Evolutionary conservation across 2,329 filamentous ascomycete species (phyloP).

Genomic region (Ascochyta rabiei): DNA sequence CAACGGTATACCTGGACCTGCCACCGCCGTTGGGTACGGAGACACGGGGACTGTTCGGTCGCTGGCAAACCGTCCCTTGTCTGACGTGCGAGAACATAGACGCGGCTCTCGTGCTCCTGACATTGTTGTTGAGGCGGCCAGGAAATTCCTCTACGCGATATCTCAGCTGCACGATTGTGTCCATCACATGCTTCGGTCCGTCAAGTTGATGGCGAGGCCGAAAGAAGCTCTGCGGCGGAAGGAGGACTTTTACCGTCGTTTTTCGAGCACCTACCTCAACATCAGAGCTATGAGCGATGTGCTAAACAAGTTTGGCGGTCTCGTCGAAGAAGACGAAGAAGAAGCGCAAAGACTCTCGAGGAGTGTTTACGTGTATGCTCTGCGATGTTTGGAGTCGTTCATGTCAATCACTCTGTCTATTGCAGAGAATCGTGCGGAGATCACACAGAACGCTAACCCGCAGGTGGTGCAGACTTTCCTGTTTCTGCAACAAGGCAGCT

Average conservation of each 20-base stretch:
- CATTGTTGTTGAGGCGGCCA: conserved; percentile 61
- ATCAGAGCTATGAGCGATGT: conserved; percentile 63
- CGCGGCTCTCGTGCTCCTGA: conserved; percentile 54
- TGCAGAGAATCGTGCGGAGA: conserved; percentile 50
- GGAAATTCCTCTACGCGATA: conserved; percentile 61
- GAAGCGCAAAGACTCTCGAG: conserved; percentile 48
- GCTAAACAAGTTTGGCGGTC: conserved; percentile 56
- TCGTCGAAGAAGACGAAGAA: conserved; percentile 58
- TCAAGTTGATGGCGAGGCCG: conserved; percentile 48
- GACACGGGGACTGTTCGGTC: conserved; percentile 43
- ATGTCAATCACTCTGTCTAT: conserved; percentile 45
- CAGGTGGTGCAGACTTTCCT: conserved; percentile 65
- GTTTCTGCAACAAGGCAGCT: conserved; percentile 63
- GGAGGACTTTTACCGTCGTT: conserved; percentile 59
- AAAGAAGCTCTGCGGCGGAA: conserved; percentile 51
- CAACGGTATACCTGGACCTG: conserved; percentile 42
- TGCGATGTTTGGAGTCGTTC: conserved; percentile 45
- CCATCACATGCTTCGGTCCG: conserved; percentile 44
- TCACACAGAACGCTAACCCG: conserved; percentile 61
- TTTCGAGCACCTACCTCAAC: conserved; percentile 62
- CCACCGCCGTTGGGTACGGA: conserved; percentile 42
- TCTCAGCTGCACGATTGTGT: conserved; percentile 55
- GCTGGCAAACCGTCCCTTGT: conserved; percentile 57
- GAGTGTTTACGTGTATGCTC: conserved; percentile 42
- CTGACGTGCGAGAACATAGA: conserved; percentile 63